A percentile compares a stretch with the other conserved stretches of the same genome.
Evolutionary conservation across 768 basidiomycete species (phyloP).

Genomic region (Neoboletus brunneissimus): DNA sequence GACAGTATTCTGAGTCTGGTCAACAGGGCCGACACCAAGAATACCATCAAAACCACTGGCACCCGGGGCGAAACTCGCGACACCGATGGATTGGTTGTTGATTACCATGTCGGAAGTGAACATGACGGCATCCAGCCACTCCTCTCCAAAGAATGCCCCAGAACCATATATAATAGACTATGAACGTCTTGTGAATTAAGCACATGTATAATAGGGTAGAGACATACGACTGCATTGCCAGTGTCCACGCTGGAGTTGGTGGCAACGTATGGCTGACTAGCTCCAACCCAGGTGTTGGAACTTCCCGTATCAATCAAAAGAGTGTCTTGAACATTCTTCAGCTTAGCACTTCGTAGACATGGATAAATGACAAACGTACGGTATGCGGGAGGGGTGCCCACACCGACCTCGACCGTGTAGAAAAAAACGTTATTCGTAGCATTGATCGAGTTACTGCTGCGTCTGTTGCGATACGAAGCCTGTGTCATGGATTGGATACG

Average conservation of each 20-base stretch:
- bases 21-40: slow-evolving; percentile 35
- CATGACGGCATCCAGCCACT: slow-evolving; percentile 18
- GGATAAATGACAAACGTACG: slow-evolving; percentile 14
- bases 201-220: not conserved
- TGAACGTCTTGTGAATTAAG: slow-evolving; percentile 3
- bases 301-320: slow-evolving; percentile 34
- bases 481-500: slow-evolving; percentile 11
- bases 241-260: slow-evolving; percentile 20
- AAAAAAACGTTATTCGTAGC: slow-evolving; percentile 22
- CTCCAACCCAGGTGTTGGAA: slow-evolving; percentile 33
- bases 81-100: slow-evolving; percentile 35
- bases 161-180: slow-evolving; percentile 1
- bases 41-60: slow-evolving; percentile 38
- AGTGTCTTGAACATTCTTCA: slow-evolving; percentile 15
- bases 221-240: slow-evolving; percentile 18
- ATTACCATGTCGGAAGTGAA: slow-evolving; percentile 5
- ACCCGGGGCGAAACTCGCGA: slow-evolving; percentile 28
- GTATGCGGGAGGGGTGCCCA: slow-evolving; percentile 24
- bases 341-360: not conserved
- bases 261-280: slow-evolving; percentile 12
- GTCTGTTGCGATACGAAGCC: not conserved
- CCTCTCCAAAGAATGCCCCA: slow-evolving; percentile 12
- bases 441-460: not conserved
- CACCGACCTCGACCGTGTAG: slow-evolving; percentile 30
- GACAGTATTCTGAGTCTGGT: slow-evolving; percentile 30